These are phyloP conservation scores for Penicillium sp. DNA, from an alignment of 2,329 filamentous ascomycete genomes.

Conservation along the genomic window DNA sequence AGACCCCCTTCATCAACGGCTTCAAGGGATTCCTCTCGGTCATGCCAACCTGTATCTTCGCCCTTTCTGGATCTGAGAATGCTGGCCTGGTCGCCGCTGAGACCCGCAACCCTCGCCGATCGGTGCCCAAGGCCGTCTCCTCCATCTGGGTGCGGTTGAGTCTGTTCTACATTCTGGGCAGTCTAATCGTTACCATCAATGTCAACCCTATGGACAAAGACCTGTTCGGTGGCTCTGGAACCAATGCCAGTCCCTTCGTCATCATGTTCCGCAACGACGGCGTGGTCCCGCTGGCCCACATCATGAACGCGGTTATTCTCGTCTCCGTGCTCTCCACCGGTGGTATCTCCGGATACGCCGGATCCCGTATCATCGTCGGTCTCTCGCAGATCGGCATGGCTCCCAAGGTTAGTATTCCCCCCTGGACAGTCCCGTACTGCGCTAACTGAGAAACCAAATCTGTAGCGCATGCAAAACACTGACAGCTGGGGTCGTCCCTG, in stretches of 20 bases:
- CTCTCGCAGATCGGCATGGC: conserved; percentile 47
- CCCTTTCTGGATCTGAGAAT: conserved; percentile 46
- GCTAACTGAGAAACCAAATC: neutral
- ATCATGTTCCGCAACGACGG: conserved; percentile 45
- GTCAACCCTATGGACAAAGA: conserved; percentile 42
- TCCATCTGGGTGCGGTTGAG: conserved; percentile 48
- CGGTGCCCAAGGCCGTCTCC: conserved; percentile 46
- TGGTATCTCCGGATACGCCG: conserved; percentile 45
- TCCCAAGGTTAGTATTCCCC: conserved; percentile 28
- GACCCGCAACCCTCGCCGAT: conserved; percentile 43
- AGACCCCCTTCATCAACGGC: conserved; percentile 41
- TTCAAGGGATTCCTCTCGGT: conserved; percentile 25
- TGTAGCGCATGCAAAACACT: conserved; percentile 29
- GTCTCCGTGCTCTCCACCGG: conserved; percentile 49
- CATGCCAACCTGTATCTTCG: conserved; percentile 40
- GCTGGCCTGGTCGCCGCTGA: conserved; percentile 47
- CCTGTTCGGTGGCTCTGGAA: conserved; percentile 44
- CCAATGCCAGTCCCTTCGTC: conserved; percentile 47
- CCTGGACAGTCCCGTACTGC: neutral
- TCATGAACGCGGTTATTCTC: conserved; percentile 52
- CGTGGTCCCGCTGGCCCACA: conserved; percentile 43
- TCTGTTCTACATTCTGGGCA: conserved; percentile 48
- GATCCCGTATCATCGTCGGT: conserved; percentile 46
- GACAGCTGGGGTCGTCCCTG: conserved; percentile 43
- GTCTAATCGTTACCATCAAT: conserved; percentile 47